phyloP scores from a whole-genome alignment of 2,329 filamentous ascomycete genomes.

The Gyromitra esculenta region DNA sequence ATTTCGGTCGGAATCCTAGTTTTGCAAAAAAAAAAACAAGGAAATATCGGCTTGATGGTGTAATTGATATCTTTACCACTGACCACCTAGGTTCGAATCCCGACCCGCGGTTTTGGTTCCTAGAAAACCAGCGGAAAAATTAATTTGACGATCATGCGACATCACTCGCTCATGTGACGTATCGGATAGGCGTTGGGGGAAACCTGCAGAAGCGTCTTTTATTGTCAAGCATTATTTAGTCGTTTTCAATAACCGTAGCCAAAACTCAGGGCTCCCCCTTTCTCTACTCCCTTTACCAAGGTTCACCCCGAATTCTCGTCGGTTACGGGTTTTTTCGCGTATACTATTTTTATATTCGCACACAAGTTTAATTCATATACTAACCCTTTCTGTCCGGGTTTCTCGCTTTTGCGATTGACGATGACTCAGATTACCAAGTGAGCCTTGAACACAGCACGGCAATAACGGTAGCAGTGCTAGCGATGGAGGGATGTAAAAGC shows the following conservation, averaged over 20 bases:
- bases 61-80: neutral
- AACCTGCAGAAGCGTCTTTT: neutral
- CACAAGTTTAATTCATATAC: too few relatives aligned
- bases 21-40: neutral
- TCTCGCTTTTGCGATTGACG: too few relatives aligned
- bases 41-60: neutral
- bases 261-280: neutral
- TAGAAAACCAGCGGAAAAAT: neutral
- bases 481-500: neutral
- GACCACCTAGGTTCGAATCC: neutral
- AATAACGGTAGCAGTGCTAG: too few relatives aligned
- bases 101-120: slow-evolving; percentile 3
- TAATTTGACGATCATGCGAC: slow-evolving; percentile 13
- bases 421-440: too few relatives aligned
- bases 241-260: neutral
- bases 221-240: neutral
- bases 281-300: too few relatives aligned
- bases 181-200: neutral
- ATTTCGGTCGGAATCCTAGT: neutral
- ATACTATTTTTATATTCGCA: neutral
- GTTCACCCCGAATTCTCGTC: neutral
- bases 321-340: neutral
- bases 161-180: slow-evolving; percentile 20
- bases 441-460: too few relatives aligned
- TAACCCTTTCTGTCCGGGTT: too few relatives aligned